Evolutionary conservation across 306 rosid species (phyloP).

Genomic region (Purshia tridentata): DNA sequence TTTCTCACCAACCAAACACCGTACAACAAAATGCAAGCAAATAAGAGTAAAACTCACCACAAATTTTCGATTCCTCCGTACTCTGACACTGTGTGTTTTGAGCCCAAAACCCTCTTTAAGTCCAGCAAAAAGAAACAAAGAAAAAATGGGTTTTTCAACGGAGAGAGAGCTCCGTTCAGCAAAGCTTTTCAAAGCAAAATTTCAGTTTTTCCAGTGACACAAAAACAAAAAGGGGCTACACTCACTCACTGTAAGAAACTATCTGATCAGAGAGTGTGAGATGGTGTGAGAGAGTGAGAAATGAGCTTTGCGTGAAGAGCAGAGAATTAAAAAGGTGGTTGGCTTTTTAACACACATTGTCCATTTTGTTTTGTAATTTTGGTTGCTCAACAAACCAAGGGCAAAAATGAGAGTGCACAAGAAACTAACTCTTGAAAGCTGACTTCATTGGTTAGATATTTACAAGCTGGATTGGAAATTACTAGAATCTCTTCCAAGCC

Average conservation of each 20-base stretch:
- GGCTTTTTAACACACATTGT: no score
- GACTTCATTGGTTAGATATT: no score
- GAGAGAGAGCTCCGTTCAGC: not conserved
- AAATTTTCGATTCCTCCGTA: not conserved
- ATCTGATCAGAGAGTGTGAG: not conserved
- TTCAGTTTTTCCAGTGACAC: not conserved
- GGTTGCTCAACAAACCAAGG: no score
- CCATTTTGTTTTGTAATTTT: no score
- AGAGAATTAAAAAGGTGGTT: no score
- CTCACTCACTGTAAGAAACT: not conserved
- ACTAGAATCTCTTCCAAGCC: no score
- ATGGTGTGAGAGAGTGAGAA: no score
- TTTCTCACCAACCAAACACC: slow-evolving; percentile 12
- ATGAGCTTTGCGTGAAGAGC: no score
- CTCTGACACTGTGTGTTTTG: not conserved
- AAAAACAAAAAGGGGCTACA: not conserved
- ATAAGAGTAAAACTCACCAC: slow-evolving; percentile 13
- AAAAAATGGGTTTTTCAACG: not conserved
- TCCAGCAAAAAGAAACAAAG: not conserved
- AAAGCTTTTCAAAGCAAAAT: not conserved
- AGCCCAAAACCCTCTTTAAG: slow-evolving; percentile 17
- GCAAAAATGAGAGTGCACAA: no score
- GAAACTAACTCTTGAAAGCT: no score
- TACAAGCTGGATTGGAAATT: no score
- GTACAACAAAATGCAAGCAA: not conserved